Evolutionary conservation across 305 asterid species (phyloP), one percentile per base, ranked within the genome.

Genomic region (Nicotiana rustica): DNA sequence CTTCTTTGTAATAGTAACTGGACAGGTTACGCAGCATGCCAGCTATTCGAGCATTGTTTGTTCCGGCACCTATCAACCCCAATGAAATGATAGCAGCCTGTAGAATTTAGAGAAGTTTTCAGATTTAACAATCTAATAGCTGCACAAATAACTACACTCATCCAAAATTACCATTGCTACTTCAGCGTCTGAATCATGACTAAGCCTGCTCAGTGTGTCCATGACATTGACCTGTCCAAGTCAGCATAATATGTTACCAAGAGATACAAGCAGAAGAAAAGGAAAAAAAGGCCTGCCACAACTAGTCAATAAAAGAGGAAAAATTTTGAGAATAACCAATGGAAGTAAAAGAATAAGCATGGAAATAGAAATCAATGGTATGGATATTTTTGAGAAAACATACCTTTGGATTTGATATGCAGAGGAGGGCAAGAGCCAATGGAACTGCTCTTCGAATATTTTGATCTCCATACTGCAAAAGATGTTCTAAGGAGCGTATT

Each of bases 201-300:
- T 96, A 82, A 96, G 98, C 91, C 99, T 92, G 92, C 99, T 96
- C 88, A 96, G 88, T 3, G 99, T 96, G 90, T 96, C 97, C 98
- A 93, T 96, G 79, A 96, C 99, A 91, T 92, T 94, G 87, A 96
- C 97, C 99, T 96, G 90, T 84, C 81, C 83, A 89, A 81, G 83
- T 38, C 33, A 60, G 19, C 73, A 69, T 38, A 19, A 47, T 67
- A 52, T 80, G 77, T 80, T 49, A 49, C 44, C 49, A 8, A 80
- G 65, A 60, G 21, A 35, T 29, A 57, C 25, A 29, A 6, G 76
- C 14, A 86, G 56, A 81, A 38, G 31, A 25, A 35, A 36, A 76
- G 47, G 36, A 13, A 44, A 5, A 83, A 71, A 15, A 41, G 56
- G 70, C 41, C 18, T 21, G 12, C 60, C 62, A 49, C 21, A 6